A percentile compares a stretch with the other conserved stretches of the same genome.
Conservation (phyloP, 257 asterid genomes). For the Mentha longifolia region DNA sequence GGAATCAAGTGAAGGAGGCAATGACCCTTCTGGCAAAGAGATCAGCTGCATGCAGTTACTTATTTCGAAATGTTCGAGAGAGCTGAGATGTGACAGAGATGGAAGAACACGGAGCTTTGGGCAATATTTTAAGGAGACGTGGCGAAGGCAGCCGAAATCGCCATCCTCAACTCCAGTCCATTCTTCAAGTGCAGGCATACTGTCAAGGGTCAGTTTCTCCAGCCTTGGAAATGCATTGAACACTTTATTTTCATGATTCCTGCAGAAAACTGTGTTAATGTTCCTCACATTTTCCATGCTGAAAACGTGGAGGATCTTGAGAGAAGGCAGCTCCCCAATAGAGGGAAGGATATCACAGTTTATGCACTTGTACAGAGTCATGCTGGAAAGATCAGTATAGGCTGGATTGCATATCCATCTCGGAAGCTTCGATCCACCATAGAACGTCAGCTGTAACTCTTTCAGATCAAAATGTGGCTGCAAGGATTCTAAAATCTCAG, state of each 20-base stretch:
- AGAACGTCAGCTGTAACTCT: slow-evolving; percentile 41
- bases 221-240: slow-evolving; percentile 38
- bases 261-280: slow-evolving; percentile 37
- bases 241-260: slow-evolving; percentile 16
- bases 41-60: slow-evolving; percentile 35
- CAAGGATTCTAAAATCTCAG: slow-evolving; percentile 44
- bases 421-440: slow-evolving; percentile 46
- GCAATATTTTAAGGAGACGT: slow-evolving; percentile 40
- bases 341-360: slow-evolving; percentile 48
- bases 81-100: slow-evolving; percentile 32
- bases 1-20: slow-evolving; percentile 46
- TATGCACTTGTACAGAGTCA: slow-evolving; percentile 45
- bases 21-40: slow-evolving; percentile 39
- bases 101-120: slow-evolving; percentile 45
- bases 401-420: slow-evolving; percentile 55
- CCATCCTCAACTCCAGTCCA: slow-evolving; percentile 47
- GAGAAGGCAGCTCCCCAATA: slow-evolving; percentile 48
- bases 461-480: slow-evolving; percentile 48
- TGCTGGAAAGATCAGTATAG: slow-evolving; percentile 37
- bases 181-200: slow-evolving; percentile 47
- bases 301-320: slow-evolving; percentile 39
- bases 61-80: slow-evolving; percentile 44
- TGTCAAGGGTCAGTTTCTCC: slow-evolving; percentile 43
- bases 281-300: slow-evolving; percentile 39
- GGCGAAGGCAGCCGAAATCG: slow-evolving; percentile 46